Conservation (phyloP, 192 early-diverging fungal genomes). For the Podila verticillata region DNA sequence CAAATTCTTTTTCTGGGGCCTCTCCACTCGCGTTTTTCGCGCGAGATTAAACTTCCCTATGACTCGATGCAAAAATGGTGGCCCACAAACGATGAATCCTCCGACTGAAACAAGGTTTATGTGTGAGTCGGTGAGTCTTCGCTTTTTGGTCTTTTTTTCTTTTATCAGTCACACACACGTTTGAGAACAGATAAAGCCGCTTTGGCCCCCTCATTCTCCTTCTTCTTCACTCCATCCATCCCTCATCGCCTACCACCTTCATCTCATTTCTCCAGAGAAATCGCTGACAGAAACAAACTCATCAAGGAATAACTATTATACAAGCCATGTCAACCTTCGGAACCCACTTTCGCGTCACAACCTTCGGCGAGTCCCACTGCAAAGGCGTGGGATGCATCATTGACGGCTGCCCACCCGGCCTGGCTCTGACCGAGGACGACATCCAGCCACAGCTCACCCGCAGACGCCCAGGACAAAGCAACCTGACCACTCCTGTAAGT, state of each 20-base stretch:
- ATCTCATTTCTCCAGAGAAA: background rate
- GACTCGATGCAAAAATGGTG: too few species aligned
- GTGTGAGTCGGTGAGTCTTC: background rate
- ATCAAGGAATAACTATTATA: background rate
- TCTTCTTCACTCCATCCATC: background rate
- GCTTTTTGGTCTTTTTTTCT: background rate
- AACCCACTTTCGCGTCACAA: conserved; percentile 86
- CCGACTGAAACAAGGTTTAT: background rate
- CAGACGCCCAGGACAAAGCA: conserved; percentile 95
- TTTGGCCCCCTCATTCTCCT: background rate
- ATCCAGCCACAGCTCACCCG: conserved; percentile 93
- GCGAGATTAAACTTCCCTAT: too few species aligned
- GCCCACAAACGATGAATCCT: too few species aligned
- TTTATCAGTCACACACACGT: background rate
- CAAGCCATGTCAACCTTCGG: conserved; percentile 85
- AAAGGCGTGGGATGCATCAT: conserved; percentile 97
- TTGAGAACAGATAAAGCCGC: background rate
- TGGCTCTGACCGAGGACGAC: conserved; percentile 88
- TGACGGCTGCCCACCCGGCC: conserved; percentile 96
- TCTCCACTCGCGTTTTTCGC: too few species aligned
- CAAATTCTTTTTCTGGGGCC: too few species aligned
- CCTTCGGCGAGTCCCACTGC: conserved; percentile 99
- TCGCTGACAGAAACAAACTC: background rate
- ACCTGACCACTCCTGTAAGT: conserved; percentile 92
- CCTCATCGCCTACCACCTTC: background rate